A percentile compares a stretch with the other conserved stretches of the same genome.
Conservation (phyloP, 2,329 filamentous ascomycete genomes). For the Pleurostoma richardsiae region DNA sequence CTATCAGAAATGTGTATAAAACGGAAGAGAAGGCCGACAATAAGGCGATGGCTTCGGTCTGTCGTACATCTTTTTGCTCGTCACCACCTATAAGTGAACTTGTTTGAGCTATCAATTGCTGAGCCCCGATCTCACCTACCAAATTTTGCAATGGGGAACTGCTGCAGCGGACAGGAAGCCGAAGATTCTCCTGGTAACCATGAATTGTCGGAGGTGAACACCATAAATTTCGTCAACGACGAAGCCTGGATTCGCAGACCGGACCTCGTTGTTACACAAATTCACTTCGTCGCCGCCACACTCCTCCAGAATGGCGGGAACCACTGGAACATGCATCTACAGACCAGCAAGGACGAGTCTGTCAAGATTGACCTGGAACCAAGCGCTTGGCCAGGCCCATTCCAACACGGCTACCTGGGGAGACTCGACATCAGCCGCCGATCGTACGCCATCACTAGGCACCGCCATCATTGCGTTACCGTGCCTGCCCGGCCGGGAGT, state of each 20-base stretch:
- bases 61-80: neutral
- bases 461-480: neutral
- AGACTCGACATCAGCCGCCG: neutral
- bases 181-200: neutral
- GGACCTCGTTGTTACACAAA: neutral
- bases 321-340: neutral
- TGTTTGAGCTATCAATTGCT: neutral
- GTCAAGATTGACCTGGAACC: neutral
- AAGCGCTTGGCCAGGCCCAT: neutral
- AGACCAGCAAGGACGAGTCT: neutral
- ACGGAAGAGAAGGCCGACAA: neutral
- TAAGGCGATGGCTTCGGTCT: neutral
- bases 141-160: neutral
- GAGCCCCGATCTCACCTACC: neutral
- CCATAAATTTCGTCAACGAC: neutral
- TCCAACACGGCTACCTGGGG: neutral
- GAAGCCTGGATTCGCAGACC: neutral
- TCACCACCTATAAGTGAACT: neutral
- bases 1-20: no score
- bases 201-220: neutral
- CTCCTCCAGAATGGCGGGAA: neutral
- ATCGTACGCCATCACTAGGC: neutral
- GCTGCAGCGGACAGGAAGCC: neutral
- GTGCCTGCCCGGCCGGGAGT: neutral
- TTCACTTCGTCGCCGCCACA: neutral